Evolutionary conservation across 1,284 basidiomycete genomes (phyloP), one percentile per base, ranked within the genome.

Genomic region (Trametes pubescens): DNA sequence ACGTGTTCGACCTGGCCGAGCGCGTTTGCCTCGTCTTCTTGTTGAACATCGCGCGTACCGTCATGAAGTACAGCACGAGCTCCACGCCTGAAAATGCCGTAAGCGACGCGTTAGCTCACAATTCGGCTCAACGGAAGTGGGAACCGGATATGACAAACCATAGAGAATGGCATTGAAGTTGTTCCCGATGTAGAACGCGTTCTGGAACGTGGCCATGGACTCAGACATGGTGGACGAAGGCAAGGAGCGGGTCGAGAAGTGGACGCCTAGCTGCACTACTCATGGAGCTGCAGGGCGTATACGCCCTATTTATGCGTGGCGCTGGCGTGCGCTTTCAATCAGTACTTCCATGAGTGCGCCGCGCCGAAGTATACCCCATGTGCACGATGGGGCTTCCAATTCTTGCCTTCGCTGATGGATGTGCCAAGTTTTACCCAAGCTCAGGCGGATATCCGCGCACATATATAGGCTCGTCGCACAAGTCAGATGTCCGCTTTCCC

Each of bases 1-100:
- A 55, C 34, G 47, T 35, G 26, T 54, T 43, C n/a, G 43, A 22
- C 37, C n/a, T n/a, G n/a, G 18, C 26, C 37, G 62, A 10, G 22
- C 34, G 57, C 14, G 37, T 54, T 40, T 47, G 49, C 18, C n/a
- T 13, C 16, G 34, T 55, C 40, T 48, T 22, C 18, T 57, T 32
- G 61, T 56, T 57, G 13, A 44, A 10, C 52, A 74, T 62, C 2
- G 65, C 60, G 4, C 65, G 60, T 9, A 72, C 34, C 0, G 71
- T 71, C 47, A 65, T 35, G 52, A 66, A 68, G 46, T 69, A 74
- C 38, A 71, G 53, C 53, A 71, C 59, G n/a, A 74, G 67, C 53
- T 72, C 69, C 24, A 72, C 57, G 24, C 72, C 72, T 51, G 11
- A 24, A 11, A 34, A 22, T 46, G 8, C 24, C 26, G 35, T 4